phyloP scores from a whole-genome alignment of 345 rosid species.

The Salix koriyanagi region DNA sequence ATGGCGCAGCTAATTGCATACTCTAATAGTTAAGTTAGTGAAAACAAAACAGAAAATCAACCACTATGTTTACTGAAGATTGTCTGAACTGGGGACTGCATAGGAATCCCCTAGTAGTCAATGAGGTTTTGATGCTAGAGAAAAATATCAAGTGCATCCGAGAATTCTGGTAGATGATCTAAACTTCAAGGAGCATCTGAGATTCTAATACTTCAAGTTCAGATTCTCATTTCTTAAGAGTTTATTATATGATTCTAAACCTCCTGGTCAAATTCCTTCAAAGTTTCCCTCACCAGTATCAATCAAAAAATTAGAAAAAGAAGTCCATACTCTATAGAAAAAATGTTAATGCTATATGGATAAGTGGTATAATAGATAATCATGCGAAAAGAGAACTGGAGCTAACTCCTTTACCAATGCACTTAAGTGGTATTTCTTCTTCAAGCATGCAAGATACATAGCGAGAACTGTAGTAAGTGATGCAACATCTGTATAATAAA shows the following conservation, averaged over 20 bases:
- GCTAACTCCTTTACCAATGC: constrained; percentile 58
- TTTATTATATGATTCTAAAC: not conserved
- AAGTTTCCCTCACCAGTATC: not conserved
- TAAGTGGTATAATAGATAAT: not conserved
- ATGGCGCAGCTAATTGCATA: not conserved
- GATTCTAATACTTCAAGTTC: not conserved
- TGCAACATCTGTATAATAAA: constrained; percentile 93
- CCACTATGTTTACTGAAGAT: not conserved
- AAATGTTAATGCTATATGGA: not conserved
- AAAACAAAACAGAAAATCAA: not conserved
- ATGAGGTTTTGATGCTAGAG: not conserved
- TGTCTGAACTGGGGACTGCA: not conserved
- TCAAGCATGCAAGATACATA: constrained; percentile 80
- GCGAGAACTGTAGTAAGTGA: constrained; percentile 79
- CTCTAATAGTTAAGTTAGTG: not conserved
- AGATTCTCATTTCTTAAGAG: not conserved
- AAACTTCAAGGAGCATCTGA: not conserved
- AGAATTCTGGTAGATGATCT: not conserved
- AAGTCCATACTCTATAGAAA: not conserved
- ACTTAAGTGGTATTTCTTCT: constrained; percentile 60
- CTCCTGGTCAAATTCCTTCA: not conserved
- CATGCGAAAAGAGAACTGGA: not conserved
- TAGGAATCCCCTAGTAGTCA: not conserved
- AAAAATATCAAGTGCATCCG: not conserved
- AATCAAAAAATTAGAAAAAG: not conserved